Base-by-base conservation (phyloP, 768 basidiomycete species). In the Suillus variegatus region DNA sequence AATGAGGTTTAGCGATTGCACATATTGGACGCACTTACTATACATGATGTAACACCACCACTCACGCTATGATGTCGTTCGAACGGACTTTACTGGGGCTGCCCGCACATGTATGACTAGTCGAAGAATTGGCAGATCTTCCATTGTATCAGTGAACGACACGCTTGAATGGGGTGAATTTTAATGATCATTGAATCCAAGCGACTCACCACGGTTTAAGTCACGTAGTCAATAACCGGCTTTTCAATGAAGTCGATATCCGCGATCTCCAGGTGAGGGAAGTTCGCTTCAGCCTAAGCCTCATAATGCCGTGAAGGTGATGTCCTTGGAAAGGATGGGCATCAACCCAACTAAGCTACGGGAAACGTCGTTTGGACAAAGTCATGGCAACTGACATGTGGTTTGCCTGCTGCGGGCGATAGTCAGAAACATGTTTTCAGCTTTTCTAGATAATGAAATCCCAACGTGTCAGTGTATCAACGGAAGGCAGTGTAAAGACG, bases 181-280 rank as follows among this genome's bases (percentile, higher is more conserved):
- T 32, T 32, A 32, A 32, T 32, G 32, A 32, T 32, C 32, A 32
- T 96, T 94, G 66, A 96, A 88, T 16, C 97, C 97, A 74, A 98
- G 96, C 4, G 90, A 92, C 51, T 32, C 32, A 32, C 32, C 32
- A 32, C 6, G 6, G 32, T 32, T 32, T 32, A 32, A 32, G 32
- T 32, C 32, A 32, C 6, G 32, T 32, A 32, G 32, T 32, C 32
- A 32, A 28, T 97, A 94, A 20, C 95, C 96, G 96, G 97, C 89
- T 79, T 96, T 99, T 28, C 28, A 28, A 28, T 28, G 28, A 28
- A 28, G 28, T 28, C 4, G 28, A 28, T 28, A 28, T 28, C 28
- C 28, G 4, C 4, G 28, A 28, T 28, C 28, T 28, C 28, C 28
- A 28, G 28, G 28, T 28, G 28, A 28, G 0, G 97, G 97, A 99